A percentile compares a stretch with the other conserved stretches of the same genome.
These are phyloP conservation scores for Mrakia hoshinonis DNA, from an alignment of 768 basidiomycete species.

Conservation along the genomic window DNA sequence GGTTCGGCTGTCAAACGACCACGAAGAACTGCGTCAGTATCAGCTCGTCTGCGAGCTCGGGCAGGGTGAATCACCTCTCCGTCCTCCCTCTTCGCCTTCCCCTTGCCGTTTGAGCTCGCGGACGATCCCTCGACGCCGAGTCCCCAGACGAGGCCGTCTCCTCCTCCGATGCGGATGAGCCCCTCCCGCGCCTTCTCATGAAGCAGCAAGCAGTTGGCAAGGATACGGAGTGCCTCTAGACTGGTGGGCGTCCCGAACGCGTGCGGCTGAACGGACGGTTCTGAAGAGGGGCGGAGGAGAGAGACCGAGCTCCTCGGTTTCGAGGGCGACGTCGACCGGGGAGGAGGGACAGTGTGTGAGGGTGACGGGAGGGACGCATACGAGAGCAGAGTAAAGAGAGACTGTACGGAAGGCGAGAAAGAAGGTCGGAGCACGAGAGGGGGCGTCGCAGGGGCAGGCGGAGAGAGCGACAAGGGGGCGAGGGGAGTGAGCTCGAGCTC, in stretches of 20 bases:
- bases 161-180: constrained; percentile 30
- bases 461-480: not conserved
- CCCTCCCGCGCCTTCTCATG: constrained; percentile 28
- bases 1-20: not conserved
- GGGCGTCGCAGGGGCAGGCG: too few relatives aligned
- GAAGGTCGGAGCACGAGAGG: not conserved
- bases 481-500: not conserved
- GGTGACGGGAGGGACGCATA: constrained; percentile 13
- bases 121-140: constrained; percentile 20
- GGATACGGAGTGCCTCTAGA: constrained; percentile 31
- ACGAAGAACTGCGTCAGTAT: not conserved
- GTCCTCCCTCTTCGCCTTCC: not conserved
- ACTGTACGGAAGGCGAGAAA: not conserved
- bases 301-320: constrained; percentile 20
- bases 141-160: constrained; percentile 19
- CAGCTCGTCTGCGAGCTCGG: not conserved
- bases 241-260: constrained; percentile 20
- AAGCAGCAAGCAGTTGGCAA: constrained; percentile 34
- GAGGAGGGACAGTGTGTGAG: not conserved
- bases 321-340: not conserved
- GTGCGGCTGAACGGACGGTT: not conserved
- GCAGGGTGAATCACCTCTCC: constrained; percentile 3
- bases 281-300: constrained; percentile 20
- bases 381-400: constrained; percentile 13
- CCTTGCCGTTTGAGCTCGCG: not conserved